These are phyloP conservation scores for Penicillium sp. DNA, from an alignment of 2,329 filamentous ascomycete species.

Conservation along the genomic window DNA sequence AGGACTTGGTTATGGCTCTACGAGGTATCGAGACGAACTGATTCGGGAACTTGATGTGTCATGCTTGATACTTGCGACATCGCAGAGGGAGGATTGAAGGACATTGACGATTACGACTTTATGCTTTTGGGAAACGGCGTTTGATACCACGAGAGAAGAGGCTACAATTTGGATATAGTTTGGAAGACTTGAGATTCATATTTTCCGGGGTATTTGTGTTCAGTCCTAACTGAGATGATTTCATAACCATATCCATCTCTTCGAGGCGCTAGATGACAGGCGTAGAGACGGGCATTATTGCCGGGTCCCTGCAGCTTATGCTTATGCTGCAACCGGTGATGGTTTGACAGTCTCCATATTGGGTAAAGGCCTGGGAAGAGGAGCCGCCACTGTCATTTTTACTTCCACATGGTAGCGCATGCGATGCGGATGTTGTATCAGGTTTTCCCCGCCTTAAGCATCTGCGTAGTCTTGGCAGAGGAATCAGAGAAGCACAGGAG, in stretches of 20 bases:
- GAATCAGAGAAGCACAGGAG: slow-evolving; percentile 14
- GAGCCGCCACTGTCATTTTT: neutral
- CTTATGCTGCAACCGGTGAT: neutral
- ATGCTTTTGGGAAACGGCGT: slow-evolving; percentile 6
- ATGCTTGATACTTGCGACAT: neutral
- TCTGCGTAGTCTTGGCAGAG: slow-evolving; percentile 3
- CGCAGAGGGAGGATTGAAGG: neutral
- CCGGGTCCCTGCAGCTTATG: neutral
- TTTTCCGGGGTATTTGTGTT: slow-evolving; percentile 2
- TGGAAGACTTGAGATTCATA: slow-evolving; percentile 6
- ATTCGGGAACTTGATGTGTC: neutral
- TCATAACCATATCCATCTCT: neutral
- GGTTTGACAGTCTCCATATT: neutral
- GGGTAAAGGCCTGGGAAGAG: neutral
- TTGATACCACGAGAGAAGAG: slow-evolving; percentile 3
- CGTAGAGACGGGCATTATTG: neutral
- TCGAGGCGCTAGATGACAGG: neutral
- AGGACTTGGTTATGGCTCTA: too few relatives aligned
- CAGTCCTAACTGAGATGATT: neutral
- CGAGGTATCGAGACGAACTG: neutral
- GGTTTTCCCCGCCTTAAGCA: slow-evolving; percentile 17
- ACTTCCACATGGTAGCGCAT: neutral
- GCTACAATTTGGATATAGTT: neutral
- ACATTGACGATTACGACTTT: slow-evolving; percentile 13
- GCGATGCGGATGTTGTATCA: slow-evolving; percentile 1